A percentile compares a stretch with the other conserved stretches of the same genome.
Conservation (phyloP, 306 rosid genomes). For the Gastrolobium villosum region DNA sequence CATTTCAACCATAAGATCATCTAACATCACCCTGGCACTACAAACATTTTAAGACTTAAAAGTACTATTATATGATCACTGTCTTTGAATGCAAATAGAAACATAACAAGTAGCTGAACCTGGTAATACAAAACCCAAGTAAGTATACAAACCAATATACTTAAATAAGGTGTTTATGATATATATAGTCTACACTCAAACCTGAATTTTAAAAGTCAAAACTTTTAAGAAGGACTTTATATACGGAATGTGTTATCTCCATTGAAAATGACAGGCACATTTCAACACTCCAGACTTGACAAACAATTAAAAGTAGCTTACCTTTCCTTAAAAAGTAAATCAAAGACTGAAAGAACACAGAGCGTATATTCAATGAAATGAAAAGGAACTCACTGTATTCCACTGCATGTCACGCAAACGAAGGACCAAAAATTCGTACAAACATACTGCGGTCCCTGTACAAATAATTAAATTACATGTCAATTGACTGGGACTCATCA, state of each 20-base stretch:
- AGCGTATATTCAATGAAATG: not conserved
- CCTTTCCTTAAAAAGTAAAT: not conserved
- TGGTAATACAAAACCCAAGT: not conserved
- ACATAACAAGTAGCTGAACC: not conserved
- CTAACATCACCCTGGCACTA: not conserved
- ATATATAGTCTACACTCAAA: not conserved
- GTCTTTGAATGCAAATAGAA: conserved; percentile 1
- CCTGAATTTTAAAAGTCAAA: conserved; percentile 11
- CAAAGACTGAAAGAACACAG: not conserved
- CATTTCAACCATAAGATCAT: not conserved
- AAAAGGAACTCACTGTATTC: conserved; percentile 80
- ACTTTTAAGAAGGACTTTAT: not conserved
- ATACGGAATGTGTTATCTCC: not conserved
- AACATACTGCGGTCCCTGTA: conserved; percentile 90
- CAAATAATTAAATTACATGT: not conserved
- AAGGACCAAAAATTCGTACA: conserved; percentile 84
- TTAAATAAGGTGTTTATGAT: not conserved
- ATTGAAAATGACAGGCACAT: not conserved
- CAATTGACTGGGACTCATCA: not conserved
- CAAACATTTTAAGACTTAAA: not conserved
- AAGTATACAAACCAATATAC: not conserved
- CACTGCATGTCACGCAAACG: conserved; percentile 82
- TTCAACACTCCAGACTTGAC: conserved; percentile 27
- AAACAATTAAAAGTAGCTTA: not conserved
- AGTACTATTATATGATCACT: no score